phyloP scores from a whole-genome alignment of 352 stramenopile species.

The Phytophthora ohioensis region DNA sequence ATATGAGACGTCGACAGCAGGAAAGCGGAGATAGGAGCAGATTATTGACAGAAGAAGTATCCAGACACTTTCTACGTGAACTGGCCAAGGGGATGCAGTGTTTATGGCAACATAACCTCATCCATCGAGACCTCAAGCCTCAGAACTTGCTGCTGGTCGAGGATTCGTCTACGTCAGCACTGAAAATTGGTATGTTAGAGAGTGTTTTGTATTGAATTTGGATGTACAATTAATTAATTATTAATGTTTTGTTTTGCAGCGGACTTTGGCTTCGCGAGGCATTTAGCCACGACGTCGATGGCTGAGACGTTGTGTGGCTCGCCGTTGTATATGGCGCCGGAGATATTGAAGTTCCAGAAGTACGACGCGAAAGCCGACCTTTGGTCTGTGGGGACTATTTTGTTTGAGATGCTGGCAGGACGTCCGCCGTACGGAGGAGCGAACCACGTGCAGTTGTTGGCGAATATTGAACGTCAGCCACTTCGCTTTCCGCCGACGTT shows the following conservation, averaged over 20 bases:
- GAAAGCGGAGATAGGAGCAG: constrained; percentile 8
- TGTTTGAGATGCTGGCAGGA: constrained; percentile 97
- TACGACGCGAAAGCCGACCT: constrained; percentile 98
- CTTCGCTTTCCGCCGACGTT: constrained; percentile 89
- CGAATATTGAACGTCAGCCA: constrained; percentile 94
- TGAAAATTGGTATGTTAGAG: constrained; percentile 65
- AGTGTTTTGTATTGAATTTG: too few species aligned
- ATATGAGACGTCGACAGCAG: constrained; percentile 84
- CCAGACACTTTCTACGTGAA: constrained; percentile 71
- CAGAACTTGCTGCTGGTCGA: constrained; percentile 95
- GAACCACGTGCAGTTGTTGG: constrained; percentile 95
- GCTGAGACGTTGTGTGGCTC: constrained; percentile 96
- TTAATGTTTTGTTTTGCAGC: constrained; percentile 49
- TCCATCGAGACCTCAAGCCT: constrained; percentile 94
- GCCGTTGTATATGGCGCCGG: constrained; percentile 98
- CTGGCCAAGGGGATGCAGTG: constrained; percentile 79
- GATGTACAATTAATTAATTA: constrained; percentile 11
- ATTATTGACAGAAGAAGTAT: constrained; percentile 48
- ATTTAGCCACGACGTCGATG: constrained; percentile 92
- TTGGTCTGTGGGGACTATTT: constrained; percentile 95
- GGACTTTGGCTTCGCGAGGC: constrained; percentile 97
- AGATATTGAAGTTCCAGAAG: constrained; percentile 95
- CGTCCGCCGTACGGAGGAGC: constrained; percentile 94
- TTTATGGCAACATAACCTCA: constrained; percentile 80
- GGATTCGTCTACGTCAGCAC: constrained; percentile 54